These are phyloP conservation scores for Botrytis medusae DNA, from an alignment of 2,329 filamentous ascomycete species.

Conservation along the genomic window DNA sequence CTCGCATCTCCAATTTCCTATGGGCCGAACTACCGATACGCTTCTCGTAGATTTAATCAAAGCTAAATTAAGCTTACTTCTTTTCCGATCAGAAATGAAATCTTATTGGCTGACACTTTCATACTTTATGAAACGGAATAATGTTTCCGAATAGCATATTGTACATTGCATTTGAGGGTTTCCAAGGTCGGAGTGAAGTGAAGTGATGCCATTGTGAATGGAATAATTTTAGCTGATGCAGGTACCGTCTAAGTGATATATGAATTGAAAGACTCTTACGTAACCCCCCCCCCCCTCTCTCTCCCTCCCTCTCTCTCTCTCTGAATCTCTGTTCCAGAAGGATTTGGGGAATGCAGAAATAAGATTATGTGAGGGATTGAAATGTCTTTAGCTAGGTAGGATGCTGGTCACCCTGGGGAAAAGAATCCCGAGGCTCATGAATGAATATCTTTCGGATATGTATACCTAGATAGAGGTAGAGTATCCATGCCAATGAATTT, in stretches of 20 bases:
- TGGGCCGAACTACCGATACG: neutral
- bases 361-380: neutral
- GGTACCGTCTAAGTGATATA: neutral
- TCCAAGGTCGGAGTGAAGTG: neutral
- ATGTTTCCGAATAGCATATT: neutral
- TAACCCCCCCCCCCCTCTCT: neutral
- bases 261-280: neutral
- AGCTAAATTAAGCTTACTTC: neutral
- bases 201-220: neutral
- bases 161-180: neutral
- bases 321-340: constrained; percentile 4
- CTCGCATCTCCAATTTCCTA: neutral
- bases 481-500: neutral
- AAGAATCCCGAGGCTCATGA: neutral
- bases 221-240: constrained; percentile 1
- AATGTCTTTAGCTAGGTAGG: constrained; percentile 1
- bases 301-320: no score
- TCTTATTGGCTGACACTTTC: neutral
- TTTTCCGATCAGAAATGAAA: neutral
- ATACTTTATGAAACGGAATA: neutral
- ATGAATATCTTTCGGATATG: neutral
- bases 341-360: constrained; percentile 6
- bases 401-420: neutral
- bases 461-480: neutral
- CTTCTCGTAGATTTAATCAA: neutral